Percentiles rank a stretch among this genome's conserved stretches.
Evolutionary conservation across 2,329 filamentous ascomycete species (phyloP).

Genomic region (Zasmidium angulare): DNA sequence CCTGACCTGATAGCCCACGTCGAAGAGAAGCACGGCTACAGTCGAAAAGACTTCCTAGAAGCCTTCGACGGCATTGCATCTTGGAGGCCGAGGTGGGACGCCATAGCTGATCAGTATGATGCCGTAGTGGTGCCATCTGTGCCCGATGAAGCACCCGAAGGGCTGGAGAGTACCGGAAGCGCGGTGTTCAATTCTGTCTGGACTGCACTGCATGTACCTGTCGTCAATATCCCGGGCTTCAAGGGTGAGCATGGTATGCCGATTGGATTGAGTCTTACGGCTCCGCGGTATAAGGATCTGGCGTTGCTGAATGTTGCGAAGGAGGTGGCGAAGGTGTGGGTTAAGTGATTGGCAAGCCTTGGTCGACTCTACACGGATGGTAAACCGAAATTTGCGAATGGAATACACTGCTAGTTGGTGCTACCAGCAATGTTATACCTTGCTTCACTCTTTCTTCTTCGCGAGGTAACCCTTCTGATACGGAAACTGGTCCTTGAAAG

Average conservation of each 20-base stretch:
- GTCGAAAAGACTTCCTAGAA: conserved; percentile 50
- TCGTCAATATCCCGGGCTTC: conserved; percentile 65
- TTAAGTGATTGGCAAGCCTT: not conserved
- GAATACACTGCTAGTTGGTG: no score
- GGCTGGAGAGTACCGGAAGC: conserved; percentile 55
- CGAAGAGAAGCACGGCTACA: conserved; percentile 47
- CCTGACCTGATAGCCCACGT: conserved; percentile 49
- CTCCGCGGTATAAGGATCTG: conserved; percentile 47
- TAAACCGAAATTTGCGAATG: no score
- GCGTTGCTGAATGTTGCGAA: conserved; percentile 44
- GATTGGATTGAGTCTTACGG: conserved; percentile 57
- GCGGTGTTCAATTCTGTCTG: conserved; percentile 41
- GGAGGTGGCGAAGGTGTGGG: conserved; percentile 40
- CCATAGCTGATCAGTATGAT: conserved; percentile 52
- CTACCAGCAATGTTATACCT: no score
- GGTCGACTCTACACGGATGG: no score
- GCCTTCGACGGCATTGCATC: conserved; percentile 58
- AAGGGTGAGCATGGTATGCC: conserved; percentile 58
- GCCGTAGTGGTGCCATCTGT: conserved; percentile 61
- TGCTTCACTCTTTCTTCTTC: conserved; percentile 6
- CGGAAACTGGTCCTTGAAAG: conserved; percentile 50
- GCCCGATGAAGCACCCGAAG: conserved; percentile 59
- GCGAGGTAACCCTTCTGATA: conserved; percentile 39
- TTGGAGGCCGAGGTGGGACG: conserved; percentile 59
- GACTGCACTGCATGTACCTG: conserved; percentile 57